phyloP scores from a whole-genome alignment of 495 filamentous ascomycete genomes.

The Aspergillus panamensis region DNA sequence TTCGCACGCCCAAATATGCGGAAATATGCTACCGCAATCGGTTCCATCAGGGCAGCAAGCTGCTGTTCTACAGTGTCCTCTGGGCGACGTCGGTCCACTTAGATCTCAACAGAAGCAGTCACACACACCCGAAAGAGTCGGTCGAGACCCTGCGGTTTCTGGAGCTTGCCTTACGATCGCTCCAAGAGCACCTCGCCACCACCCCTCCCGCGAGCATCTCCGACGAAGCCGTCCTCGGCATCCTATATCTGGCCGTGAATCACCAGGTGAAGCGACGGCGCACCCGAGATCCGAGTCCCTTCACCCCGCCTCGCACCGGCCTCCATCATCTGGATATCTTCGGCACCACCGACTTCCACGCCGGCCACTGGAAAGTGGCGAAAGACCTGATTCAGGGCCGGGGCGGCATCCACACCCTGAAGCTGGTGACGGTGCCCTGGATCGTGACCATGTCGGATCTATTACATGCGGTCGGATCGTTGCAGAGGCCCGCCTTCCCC shows the following conservation, averaged over 20 bases:
- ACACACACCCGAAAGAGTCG: background rate
- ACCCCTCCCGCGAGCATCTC: background rate
- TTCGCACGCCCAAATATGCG: background rate
- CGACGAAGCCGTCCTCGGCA: background rate
- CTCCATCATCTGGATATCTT: constrained; percentile 3
- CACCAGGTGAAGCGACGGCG: background rate
- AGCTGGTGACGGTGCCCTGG: constrained; percentile 2
- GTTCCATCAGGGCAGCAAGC: background rate
- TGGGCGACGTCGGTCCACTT: constrained; percentile 3
- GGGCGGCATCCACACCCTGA: background rate
- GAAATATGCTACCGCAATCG: constrained; percentile 4
- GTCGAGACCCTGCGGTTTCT: background rate
- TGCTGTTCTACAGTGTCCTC: background rate
- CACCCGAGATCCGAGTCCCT: background rate
- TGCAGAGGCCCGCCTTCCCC: background rate
- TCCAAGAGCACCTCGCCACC: background rate
- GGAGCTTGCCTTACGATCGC: background rate
- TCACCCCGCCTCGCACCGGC: background rate
- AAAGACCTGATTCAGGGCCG: background rate
- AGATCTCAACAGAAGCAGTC: background rate
- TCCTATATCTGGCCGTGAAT: constrained; percentile 1
- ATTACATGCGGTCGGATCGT: background rate
- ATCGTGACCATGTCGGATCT: background rate
- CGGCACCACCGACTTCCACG: constrained; percentile 1
- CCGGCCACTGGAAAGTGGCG: background rate